Conservation (phyloP, 371 early-diverging fungal species). For the Entomophthora muscae region DNA sequence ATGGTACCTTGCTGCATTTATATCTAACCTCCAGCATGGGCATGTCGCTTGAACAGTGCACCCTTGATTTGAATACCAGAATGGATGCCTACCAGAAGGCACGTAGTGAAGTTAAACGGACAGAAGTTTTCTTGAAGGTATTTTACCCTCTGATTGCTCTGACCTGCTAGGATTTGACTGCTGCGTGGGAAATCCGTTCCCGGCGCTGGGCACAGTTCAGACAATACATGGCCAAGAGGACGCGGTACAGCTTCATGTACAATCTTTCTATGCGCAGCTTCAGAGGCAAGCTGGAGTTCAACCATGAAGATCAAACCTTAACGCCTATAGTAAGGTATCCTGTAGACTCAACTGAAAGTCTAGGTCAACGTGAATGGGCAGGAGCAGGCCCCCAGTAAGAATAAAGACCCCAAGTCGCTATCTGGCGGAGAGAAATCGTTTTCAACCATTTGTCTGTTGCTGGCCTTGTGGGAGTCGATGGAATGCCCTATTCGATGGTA, state of each 20-base stretch:
- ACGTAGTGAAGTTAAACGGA: conserved; percentile 15
- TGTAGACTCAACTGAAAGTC: background rate
- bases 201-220: conserved; percentile 46
- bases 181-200: conserved; percentile 34
- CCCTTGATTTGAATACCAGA: conserved; percentile 25
- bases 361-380: conserved; percentile 20
- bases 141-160: background rate
- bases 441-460: conserved; percentile 88
- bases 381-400: conserved; percentile 21
- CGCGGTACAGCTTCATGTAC: conserved; percentile 47
- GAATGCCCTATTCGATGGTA: conserved; percentile 83
- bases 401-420: conserved; percentile 58
- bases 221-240: conserved; percentile 47
- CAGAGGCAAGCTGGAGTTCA: conserved; percentile 64
- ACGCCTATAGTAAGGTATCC: conserved; percentile 35
- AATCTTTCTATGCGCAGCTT: conserved; percentile 73
- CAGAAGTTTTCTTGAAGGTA: background rate
- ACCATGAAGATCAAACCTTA: conserved; percentile 53
- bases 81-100: conserved; percentile 32
- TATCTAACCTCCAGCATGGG: conserved; percentile 20
- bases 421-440: conserved; percentile 99
- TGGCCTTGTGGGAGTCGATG: conserved; percentile 95
- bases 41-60: conserved; percentile 32
- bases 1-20: conserved; percentile 14
- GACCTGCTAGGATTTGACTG: conserved; percentile 23